Evolutionary conservation across 805 yeast genomes (phyloP), one percentile per base, ranked within the genome.

Genomic region (Metschnikowia amazonensis): DNA sequence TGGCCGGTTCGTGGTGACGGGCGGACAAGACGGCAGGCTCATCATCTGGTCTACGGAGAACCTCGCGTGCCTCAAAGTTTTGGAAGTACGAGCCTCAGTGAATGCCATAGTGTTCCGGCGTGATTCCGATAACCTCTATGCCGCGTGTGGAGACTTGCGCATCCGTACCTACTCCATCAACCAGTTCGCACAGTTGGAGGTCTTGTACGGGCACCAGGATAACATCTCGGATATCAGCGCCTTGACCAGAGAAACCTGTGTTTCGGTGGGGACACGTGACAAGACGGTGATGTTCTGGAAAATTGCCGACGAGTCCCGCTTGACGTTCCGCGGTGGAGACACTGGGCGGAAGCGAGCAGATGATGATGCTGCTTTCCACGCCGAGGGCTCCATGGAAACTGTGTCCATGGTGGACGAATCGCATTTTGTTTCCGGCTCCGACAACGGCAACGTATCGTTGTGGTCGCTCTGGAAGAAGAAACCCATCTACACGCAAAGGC

Each of bases 241-340:
- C 0, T 70, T 94, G 49, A 79, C 80, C 8, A 82, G 82, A 64
- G 98, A 94, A 60, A 80, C 97, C 47, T 94, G 99, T 72, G 90
- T 94, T 14, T 88, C 96, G 21, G 98, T 92, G 27, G 99, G 99
- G 14, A 76, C 95, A 3, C 80, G 98, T 57, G 99, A 94, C 67
- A 82, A 95, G 58, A 87, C 97, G 4, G 97, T 92, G 8, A 85
- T 95, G 84, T 72, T 87, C 57, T 94, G 99, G 99, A 94, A 94
- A 64, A 89, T 94, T 53, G 81, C 96, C 21, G 99, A 94, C 58
- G 99, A 94, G 67, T 82, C 95, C 1, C 80, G 97, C 60, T 77
- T 94, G 58, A 89, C 97, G 0, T 92, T 92, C 64, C 79, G 96
- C 61, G 96, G 96, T 50, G 96, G 95, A 47, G 96, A 89, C 59